These are phyloP conservation scores for Candida tetrigidarum DNA, from an alignment of 1,139 yeast genomes.

Conservation along the genomic window DNA sequence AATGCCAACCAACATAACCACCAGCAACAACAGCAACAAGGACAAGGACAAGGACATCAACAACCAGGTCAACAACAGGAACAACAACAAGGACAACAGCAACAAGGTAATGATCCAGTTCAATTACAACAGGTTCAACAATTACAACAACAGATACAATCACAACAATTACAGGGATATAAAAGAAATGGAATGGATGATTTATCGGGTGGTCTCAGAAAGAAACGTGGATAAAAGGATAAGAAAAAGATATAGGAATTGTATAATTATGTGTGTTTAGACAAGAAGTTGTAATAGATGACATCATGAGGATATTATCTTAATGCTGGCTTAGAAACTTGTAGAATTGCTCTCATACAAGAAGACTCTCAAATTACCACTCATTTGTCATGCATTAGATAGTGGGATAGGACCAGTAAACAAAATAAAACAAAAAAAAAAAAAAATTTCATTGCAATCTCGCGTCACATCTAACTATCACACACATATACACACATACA, in stretches of 20 bases:
- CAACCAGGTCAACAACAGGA: too few relatives aligned
- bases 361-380: too few relatives aligned
- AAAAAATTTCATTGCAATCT: background rate
- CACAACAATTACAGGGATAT: constrained; percentile 8
- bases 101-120: background rate
- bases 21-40: constrained; percentile 21
- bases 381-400: too few relatives aligned
- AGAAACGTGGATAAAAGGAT: constrained; percentile 6
- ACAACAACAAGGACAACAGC: constrained; percentile 1
- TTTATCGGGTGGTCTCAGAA: constrained; percentile 4
- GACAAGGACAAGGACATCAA: constrained; percentile 5
- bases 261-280: background rate
- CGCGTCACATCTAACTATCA: background rate
- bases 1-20: constrained; percentile 14
- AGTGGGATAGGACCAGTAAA: too few relatives aligned
- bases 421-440: background rate
- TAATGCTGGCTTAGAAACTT: too few relatives aligned
- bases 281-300: background rate
- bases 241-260: background rate
- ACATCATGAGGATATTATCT: background rate
- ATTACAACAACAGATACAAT: constrained; percentile 8
- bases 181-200: constrained; percentile 7
- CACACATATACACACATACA: background rate
- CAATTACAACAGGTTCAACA: constrained; percentile 7
- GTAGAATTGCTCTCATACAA: too few relatives aligned